Percentiles rank a stretch among this genome's conserved stretches.
phyloP scores from a whole-genome alignment of 805 yeast genomes.

The Teunomyces aglyptinius region DNA sequence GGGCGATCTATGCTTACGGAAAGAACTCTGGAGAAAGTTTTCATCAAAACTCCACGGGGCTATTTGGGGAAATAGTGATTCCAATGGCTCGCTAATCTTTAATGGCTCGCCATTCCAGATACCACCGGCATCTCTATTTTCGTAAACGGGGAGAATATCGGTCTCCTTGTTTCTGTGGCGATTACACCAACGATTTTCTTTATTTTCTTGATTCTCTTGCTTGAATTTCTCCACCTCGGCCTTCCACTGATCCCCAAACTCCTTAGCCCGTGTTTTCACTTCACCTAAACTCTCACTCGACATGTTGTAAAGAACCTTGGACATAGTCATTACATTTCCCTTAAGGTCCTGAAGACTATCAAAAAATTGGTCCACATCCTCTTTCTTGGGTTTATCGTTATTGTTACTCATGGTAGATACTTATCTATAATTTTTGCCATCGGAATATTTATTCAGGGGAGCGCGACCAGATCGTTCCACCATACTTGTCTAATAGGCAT shows the following conservation, averaged over 20 bases:
- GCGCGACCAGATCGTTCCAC: not conserved
- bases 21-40: not conserved
- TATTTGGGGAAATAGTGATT: not conserved
- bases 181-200: not conserved
- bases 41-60: conserved; percentile 5
- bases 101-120: not conserved
- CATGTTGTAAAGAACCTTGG: conserved; percentile 24
- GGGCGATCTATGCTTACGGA: conserved; percentile 18
- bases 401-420: not conserved
- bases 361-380: conserved; percentile 16
- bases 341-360: conserved; percentile 16
- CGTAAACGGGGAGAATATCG: not conserved
- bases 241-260: conserved; percentile 17
- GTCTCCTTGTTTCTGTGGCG: not conserved
- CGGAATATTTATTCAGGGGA: not conserved
- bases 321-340: conserved; percentile 21
- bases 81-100: not conserved
- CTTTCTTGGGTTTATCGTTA: conserved; percentile 16
- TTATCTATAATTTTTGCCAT: not conserved
- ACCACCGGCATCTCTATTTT: not conserved
- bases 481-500: not conserved
- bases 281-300: conserved; percentile 23
- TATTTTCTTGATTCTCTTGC: not conserved
- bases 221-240: conserved; percentile 8
- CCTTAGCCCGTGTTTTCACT: conserved; percentile 20